Evolutionary conservation across 2,329 filamentous ascomycete genomes (phyloP), one percentile per base, ranked within the genome.

Genomic region (Penicillium sp.): DNA sequence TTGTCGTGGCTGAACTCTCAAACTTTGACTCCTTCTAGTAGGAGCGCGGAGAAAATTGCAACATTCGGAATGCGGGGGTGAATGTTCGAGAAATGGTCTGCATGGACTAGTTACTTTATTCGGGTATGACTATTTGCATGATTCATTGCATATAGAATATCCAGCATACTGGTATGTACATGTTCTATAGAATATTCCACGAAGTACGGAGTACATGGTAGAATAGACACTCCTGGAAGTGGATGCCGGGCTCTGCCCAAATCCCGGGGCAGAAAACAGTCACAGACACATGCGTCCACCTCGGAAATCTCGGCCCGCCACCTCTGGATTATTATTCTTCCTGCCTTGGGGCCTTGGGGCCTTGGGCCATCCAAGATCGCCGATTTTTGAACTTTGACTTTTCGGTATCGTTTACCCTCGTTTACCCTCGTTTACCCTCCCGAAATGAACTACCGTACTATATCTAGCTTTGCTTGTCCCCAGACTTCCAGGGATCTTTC

Each of bases 261-360:
- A 37, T 37, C 30, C 50, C 30, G 50, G n/a, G 22, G 26, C 3
- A 42, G 40, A 22, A 24, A 13, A 45, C 19, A 12, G 9, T 3
- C 15, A 26, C 13, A 33, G 51, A 28, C 51, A 40, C 51, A 40
- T 53, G 51, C 35, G 19, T 12, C 47, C 47, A 53, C 50, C 50
- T 53, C 51, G 51, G 51, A 28, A 53, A 40, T 53, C 51, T 53
- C 51, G 51, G 51, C 24, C 51, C 51, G 35, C 22, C 33, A 38
- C 51, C 30, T 51, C 12, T 33, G n/a, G n/a, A n/a, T n/a, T n/a
- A n/a, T n/a, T n/a, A n/a, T n/a, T n/a, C n/a, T n/a, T n/a, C n/a
- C 30, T 33, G 30, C 30, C 30, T 42, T 22, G 40, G 40, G 2
- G 44, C 44, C 44, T 42, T 22, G 40, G 40, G 2, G 44, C 44